Conservation (phyloP, 2,329 filamentous ascomycete species). For the Calonectria fujianensis region DNA sequence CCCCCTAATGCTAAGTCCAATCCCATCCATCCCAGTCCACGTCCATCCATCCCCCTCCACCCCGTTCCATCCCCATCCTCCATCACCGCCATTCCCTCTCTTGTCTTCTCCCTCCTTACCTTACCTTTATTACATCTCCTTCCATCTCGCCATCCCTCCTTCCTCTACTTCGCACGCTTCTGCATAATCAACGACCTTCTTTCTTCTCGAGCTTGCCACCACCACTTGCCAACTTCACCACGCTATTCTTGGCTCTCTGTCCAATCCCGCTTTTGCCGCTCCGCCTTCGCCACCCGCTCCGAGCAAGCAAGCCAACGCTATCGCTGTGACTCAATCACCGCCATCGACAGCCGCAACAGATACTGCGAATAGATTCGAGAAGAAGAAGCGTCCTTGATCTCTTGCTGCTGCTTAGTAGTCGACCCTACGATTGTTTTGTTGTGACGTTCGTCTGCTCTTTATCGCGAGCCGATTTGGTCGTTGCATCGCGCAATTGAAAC, state of each 20-base stretch:
- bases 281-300: slow-evolving; percentile 52
- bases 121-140: slow-evolving; percentile 58
- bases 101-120: slow-evolving; percentile 57
- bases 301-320: slow-evolving; percentile 54
- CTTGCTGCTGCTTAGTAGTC: slow-evolving; percentile 46
- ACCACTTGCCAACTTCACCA: slow-evolving; percentile 49
- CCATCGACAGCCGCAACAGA: slow-evolving; percentile 48
- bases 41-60: slow-evolving; percentile 59
- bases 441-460: slow-evolving; percentile 43
- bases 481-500: slow-evolving; percentile 30
- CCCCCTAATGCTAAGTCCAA: slow-evolving; percentile 33
- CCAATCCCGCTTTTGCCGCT: slow-evolving; percentile 48
- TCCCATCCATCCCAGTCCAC: slow-evolving; percentile 56
- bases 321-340: slow-evolving; percentile 50
- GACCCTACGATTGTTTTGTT: slow-evolving; percentile 34
- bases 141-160: slow-evolving; percentile 58
- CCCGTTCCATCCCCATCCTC: slow-evolving; percentile 59
- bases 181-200: slow-evolving; percentile 59
- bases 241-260: slow-evolving; percentile 36
- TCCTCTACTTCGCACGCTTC: slow-evolving; percentile 58
- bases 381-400: slow-evolving; percentile 59
- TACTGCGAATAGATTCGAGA: slow-evolving; percentile 53
- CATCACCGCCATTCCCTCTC: slow-evolving; percentile 59
- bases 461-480: slow-evolving; percentile 27
- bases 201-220: slow-evolving; percentile 61